Percentiles rank a stretch among this genome's conserved stretches.
Evolutionary conservation across 306 rosid genomes (phyloP).

Genomic region (Ziziphus jujuba): DNA sequence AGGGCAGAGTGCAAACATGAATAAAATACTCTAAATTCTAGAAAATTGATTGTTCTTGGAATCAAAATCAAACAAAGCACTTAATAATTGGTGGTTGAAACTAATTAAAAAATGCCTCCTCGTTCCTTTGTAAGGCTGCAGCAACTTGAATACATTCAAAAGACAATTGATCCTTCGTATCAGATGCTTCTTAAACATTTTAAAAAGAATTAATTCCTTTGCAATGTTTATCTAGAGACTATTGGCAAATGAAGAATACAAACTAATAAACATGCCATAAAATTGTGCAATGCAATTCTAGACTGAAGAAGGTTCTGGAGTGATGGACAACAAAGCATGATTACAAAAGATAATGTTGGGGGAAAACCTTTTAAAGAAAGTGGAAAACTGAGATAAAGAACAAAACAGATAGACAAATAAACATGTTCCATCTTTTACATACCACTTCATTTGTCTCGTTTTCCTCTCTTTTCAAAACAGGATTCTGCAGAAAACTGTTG

Average conservation of each 20-base stretch:
- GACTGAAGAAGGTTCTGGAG: background rate
- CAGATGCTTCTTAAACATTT: too few species aligned
- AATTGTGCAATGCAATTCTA: background rate
- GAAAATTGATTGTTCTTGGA: background rate
- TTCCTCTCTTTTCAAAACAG: slow-evolving; percentile 66
- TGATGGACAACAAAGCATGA: background rate
- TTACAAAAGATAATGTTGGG: background rate
- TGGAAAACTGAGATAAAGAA: background rate
- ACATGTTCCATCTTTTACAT: slow-evolving; percentile 26
- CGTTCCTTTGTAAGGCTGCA: too few species aligned
- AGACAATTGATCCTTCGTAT: too few species aligned
- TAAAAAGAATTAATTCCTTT: too few species aligned
- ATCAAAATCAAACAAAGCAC: background rate
- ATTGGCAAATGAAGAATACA: too few species aligned
- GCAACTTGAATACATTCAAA: too few species aligned
- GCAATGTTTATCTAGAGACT: too few species aligned
- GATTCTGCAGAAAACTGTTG: slow-evolving; percentile 69
- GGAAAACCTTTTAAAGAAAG: background rate
- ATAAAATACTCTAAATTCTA: background rate
- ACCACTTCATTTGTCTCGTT: slow-evolving; percentile 52
- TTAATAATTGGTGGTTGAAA: too few species aligned
- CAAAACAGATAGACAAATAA: background rate
- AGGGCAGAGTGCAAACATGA: background rate
- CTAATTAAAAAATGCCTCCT: too few species aligned
- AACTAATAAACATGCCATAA: background rate